These are phyloP conservation scores for Naganishia vishniacii DNA, from an alignment of 768 basidiomycete genomes.

Conservation along the genomic window DNA sequence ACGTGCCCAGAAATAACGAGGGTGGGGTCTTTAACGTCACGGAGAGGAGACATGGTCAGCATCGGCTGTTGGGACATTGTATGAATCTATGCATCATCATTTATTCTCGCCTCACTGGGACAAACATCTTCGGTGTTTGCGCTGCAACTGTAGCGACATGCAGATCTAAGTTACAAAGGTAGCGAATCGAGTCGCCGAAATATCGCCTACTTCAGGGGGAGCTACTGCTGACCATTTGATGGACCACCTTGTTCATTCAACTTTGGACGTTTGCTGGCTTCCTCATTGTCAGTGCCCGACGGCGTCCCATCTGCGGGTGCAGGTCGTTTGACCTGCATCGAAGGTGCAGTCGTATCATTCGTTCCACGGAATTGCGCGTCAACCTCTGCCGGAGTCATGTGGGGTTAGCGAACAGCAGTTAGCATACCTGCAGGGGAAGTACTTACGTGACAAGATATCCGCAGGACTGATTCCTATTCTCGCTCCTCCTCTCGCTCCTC, in stretches of 20 bases:
- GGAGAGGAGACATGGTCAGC: too few relatives aligned
- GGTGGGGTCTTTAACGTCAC: too few relatives aligned
- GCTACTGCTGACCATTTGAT: background rate
- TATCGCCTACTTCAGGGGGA: too few relatives aligned
- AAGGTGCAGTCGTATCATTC: background rate
- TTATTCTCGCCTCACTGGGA: too few relatives aligned
- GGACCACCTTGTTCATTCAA: conserved; percentile 10
- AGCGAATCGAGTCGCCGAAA: too few relatives aligned
- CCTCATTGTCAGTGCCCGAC: background rate
- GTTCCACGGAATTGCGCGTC: conserved; percentile 15
- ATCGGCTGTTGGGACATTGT: background rate
- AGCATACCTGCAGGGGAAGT: background rate
- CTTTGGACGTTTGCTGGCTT: conserved; percentile 16
- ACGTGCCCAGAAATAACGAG: conserved; percentile 83
- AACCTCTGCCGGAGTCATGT: background rate
- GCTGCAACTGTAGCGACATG: too few relatives aligned
- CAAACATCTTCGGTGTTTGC: too few relatives aligned
- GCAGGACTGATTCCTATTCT: conserved; percentile 6
- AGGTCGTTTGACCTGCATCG: conserved; percentile 14
- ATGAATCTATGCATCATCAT: too few relatives aligned
- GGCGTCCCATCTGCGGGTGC: background rate
- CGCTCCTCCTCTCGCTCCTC: background rate
- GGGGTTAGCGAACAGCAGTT: background rate
- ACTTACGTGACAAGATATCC: conserved; percentile 11
- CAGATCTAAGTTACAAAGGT: too few relatives aligned